phyloP scores from a whole-genome alignment of 108 stramenopile genomes.

The Cylindrotheca fusiformis region DNA sequence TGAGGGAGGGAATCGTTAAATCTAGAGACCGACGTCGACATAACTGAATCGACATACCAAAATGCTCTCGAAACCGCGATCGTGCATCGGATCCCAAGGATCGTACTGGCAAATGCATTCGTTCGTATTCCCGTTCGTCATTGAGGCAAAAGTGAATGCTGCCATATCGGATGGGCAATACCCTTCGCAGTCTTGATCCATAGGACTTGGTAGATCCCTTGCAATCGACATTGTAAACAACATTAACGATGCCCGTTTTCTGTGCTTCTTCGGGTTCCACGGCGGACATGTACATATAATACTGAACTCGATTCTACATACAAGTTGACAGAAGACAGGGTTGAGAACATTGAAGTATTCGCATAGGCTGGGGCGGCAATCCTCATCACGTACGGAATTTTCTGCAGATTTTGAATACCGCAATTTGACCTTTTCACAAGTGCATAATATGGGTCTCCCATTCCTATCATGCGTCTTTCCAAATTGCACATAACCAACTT shows the following conservation, averaged over 20 bases:
- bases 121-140: not conserved
- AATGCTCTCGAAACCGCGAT: constrained; percentile 14
- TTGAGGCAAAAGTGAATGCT: constrained; percentile 14
- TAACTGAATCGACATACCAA: constrained; percentile 5
- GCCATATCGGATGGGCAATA: constrained; percentile 7
- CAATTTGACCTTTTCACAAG: not conserved
- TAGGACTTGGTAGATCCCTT: not conserved
- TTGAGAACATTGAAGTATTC: not conserved
- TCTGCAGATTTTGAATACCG: not conserved
- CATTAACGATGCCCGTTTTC: not conserved
- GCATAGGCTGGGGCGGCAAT: not conserved
- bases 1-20: not conserved
- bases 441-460: constrained; percentile 6
- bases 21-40: not conserved
- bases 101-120: not conserved
- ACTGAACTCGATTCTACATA: not conserved
- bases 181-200: constrained; percentile 1
- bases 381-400: not conserved
- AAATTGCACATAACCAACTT: constrained; percentile 13
- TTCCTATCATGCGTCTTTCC: constrained; percentile 2
- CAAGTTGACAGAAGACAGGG: not conserved
- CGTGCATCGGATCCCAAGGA: constrained; percentile 3
- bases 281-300: not conserved
- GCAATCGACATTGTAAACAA: constrained; percentile 5
- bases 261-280: constrained; percentile 5